Conservation (phyloP, 108 stramenopile species). For the Craspedostauros australis region DNA sequence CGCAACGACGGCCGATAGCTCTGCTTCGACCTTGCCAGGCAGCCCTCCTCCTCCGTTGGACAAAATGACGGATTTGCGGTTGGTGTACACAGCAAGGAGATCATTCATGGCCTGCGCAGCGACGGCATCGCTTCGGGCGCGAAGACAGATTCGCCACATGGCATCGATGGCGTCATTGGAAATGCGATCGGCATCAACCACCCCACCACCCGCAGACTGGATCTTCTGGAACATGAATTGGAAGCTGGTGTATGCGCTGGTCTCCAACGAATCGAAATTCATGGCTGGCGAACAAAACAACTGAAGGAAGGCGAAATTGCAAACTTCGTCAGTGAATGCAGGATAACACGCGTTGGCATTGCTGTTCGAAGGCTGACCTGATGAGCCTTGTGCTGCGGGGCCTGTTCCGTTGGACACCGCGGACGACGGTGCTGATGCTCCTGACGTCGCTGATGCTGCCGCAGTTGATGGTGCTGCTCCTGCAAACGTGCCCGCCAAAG, state of each 20-base stretch:
- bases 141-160: conserved; percentile 79
- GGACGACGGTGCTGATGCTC: neutral
- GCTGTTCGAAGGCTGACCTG: conserved; percentile 14
- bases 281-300: conserved; percentile 69
- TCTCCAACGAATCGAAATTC: conserved; percentile 52
- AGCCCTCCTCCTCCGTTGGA: too few relatives aligned
- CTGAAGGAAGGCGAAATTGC: conserved; percentile 51
- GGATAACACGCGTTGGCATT: conserved; percentile 26
- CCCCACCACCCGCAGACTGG: conserved; percentile 10
- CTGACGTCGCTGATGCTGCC: neutral
- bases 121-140: conserved; percentile 54
- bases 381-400: too few relatives aligned
- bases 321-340: conserved; percentile 65
- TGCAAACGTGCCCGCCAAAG: neutral
- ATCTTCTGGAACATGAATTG: conserved; percentile 52
- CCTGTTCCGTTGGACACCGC: neutral
- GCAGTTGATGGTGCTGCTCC: conserved; percentile 2
- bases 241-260: conserved; percentile 64
- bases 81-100: conserved; percentile 61
- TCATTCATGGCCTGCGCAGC: conserved; percentile 80
- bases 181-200: neutral
- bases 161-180: conserved; percentile 56
- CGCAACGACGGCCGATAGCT: too few relatives aligned
- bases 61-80: neutral
- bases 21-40: too few relatives aligned